Evolutionary conservation across 257 asterid species (phyloP).

Genomic region (Penstemon eatonii): DNA sequence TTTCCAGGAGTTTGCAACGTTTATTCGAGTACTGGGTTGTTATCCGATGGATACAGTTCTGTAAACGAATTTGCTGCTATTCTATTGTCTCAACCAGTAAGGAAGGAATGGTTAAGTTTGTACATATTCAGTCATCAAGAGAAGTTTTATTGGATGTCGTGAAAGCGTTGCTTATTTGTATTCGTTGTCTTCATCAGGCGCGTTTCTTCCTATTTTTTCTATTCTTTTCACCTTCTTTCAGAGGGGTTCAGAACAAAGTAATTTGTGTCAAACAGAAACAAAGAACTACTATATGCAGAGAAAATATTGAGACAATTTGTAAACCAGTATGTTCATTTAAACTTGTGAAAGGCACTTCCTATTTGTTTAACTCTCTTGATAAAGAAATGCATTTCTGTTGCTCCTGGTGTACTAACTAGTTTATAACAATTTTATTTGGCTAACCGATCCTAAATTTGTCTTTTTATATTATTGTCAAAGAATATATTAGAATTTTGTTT

Average conservation of each 20-base stretch:
- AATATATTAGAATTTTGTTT: no score
- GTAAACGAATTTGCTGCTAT: constrained; percentile 11
- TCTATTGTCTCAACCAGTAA: neutral
- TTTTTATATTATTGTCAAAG: no score
- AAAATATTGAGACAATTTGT: neutral
- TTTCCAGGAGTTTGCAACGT: constrained; percentile 55
- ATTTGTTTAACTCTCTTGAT: no score
- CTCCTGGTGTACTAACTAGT: no score
- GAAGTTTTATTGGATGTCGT: neutral
- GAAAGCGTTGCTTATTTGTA: neutral
- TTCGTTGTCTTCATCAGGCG: constrained; percentile 9
- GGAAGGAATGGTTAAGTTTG: constrained; percentile 12
- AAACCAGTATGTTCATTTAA: neutral
- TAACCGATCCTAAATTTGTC: no score
- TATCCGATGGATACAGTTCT: constrained; percentile 50
- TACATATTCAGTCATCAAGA: constrained; percentile 4
- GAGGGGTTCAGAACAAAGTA: neutral
- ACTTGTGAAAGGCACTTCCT: no score
- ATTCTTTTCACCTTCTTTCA: neutral
- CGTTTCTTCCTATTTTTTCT: constrained; percentile 17
- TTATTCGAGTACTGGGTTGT: constrained; percentile 67
- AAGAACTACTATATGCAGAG: neutral
- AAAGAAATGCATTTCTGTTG: no score
- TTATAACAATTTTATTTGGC: no score
- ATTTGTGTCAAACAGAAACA: neutral